phyloP scores from a whole-genome alignment of 2,329 filamentous ascomycete genomes.

The Phyllosticta citrichinensis region DNA sequence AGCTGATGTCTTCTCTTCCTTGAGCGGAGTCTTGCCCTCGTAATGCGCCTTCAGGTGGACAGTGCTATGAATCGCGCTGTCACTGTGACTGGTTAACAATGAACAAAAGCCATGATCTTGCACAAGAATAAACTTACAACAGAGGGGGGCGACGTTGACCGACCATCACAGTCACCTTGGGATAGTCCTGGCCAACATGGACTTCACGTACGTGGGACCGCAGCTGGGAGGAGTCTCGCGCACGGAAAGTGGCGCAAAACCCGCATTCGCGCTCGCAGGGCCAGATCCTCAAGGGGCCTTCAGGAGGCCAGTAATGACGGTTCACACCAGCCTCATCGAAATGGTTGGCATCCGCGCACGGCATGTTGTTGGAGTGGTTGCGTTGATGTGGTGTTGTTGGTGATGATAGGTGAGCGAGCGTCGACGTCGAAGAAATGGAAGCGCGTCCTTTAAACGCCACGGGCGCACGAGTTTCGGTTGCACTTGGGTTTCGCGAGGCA shows the following conservation, averaged over 20 bases:
- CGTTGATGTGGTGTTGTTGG: neutral
- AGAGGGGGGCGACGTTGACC: slow-evolving; percentile 1
- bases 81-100: neutral
- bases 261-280: slow-evolving; percentile 9
- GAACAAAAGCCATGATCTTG: neutral
- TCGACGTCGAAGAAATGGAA: neutral
- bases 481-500: neutral
- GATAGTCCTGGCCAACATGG: slow-evolving; percentile 1
- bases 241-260: slow-evolving; percentile 4
- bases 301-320: slow-evolving; percentile 8
- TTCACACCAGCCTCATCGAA: neutral
- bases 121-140: slow-evolving; percentile 1
- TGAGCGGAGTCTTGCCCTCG: neutral
- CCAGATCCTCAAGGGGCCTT: slow-evolving; percentile 7
- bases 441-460: neutral
- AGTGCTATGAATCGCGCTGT: neutral
- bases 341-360: neutral
- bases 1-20: neutral
- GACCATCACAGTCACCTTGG: neutral
- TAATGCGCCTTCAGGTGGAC: neutral
- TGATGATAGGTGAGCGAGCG: neutral
- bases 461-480: neutral
- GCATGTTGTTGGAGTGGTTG: neutral
- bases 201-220: slow-evolving; percentile 7
- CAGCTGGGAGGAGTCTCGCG: slow-evolving; percentile 4